phyloP scores from a whole-genome alignment of 129 eudicot genomes.

The Chrysanthemum seticuspe region DNA sequence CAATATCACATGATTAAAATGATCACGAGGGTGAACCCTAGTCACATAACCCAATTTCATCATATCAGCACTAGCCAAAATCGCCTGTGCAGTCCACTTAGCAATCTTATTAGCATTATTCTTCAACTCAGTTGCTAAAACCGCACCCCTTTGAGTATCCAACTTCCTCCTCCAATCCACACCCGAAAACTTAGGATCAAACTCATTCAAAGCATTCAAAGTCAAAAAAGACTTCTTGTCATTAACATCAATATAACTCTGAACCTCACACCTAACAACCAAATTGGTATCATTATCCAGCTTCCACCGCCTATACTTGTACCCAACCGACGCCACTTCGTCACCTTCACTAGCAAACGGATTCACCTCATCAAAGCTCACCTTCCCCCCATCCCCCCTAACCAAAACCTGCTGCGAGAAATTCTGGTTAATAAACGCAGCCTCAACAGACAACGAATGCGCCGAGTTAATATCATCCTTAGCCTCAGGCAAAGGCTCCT shows the following conservation, averaged over 20 bases:
- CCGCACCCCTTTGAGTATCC: conserved; percentile 50
- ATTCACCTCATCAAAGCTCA: conserved; percentile 72
- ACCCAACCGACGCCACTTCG: conserved; percentile 81
- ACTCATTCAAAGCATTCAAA: conserved; percentile 81
- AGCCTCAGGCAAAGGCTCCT: conserved; percentile 78
- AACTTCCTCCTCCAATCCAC: conserved; percentile 85
- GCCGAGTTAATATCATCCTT: conserved; percentile 87
- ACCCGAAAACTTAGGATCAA: conserved; percentile 83
- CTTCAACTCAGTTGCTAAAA: conserved; percentile 88
- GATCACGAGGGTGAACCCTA: conserved; percentile 92
- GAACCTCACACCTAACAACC: conserved; percentile 81
- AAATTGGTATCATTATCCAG: conserved; percentile 65
- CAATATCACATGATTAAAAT: conserved; percentile 83
- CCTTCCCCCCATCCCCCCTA: conserved; percentile 61
- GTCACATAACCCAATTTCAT: conserved; percentile 92
- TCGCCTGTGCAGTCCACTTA: conserved; percentile 84
- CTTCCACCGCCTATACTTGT: conserved; percentile 85
- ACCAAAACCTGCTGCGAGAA: conserved; percentile 85
- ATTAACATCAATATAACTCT: conserved; percentile 62
- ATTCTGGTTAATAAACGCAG: conserved; percentile 79
- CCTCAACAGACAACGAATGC: conserved; percentile 71
- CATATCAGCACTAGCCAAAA: conserved; percentile 84
- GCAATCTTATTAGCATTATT: conserved; percentile 89
- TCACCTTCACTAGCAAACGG: conserved; percentile 88
- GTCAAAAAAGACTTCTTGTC: conserved; percentile 68